Conservation (phyloP, 2,329 filamentous ascomycete genomes). For the Dactylellina drechsleri region DNA sequence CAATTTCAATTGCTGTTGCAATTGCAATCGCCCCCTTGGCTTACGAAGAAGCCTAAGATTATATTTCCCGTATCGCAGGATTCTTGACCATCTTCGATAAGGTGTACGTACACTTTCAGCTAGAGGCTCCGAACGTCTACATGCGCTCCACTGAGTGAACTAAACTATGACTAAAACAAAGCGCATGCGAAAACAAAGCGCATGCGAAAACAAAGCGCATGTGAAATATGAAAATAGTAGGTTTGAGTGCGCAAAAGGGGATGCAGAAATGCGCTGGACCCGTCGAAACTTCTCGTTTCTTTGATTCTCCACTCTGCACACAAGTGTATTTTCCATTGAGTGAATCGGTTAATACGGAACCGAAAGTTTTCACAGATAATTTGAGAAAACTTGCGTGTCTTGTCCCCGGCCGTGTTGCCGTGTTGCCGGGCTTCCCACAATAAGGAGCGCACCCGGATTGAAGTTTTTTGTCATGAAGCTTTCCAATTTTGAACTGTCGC, state of each 20-base stretch:
- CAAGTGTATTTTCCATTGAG: slow-evolving; percentile 1
- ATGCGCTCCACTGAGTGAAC: no score
- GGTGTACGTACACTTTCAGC: neutral
- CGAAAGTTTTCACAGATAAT: neutral
- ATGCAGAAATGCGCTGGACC: no score
- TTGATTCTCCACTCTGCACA: slow-evolving; percentile 11
- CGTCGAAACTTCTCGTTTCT: no score
- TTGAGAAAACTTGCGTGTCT: neutral
- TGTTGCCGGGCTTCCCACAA: neutral
- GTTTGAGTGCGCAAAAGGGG: neutral
- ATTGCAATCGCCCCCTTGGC: neutral
- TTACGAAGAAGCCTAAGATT: neutral
- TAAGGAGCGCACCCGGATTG: neutral
- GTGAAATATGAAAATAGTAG: no score
- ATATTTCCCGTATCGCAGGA: no score
- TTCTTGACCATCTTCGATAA: no score
- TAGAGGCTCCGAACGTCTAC: no score
- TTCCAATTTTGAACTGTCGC: neutral
- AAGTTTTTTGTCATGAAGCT: neutral
- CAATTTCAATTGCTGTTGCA: slow-evolving; percentile 1
- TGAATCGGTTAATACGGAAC: slow-evolving; percentile 6
- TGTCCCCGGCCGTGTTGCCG: neutral
- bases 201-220: neutral
- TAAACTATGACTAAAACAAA: slow-evolving; percentile 5
- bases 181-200: neutral